A percentile compares a stretch with the other conserved stretches of the same genome.
These are phyloP conservation scores for Quercus parvula DNA, from an alignment of 306 rosid species.

Conservation along the genomic window DNA sequence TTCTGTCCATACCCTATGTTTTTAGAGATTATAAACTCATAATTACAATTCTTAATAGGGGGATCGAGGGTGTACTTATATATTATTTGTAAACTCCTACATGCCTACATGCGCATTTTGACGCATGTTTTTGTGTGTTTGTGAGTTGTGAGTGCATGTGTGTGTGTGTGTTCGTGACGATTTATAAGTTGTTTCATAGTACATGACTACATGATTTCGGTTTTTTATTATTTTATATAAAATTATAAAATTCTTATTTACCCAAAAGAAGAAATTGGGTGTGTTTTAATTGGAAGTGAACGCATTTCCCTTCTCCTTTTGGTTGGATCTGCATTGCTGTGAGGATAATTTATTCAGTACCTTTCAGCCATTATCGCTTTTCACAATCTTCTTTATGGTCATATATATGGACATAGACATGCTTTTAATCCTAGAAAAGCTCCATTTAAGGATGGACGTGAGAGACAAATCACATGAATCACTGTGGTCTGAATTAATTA, in stretches of 20 bases:
- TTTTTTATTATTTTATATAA: background rate
- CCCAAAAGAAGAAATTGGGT: background rate
- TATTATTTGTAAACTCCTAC: slow-evolving; percentile 26
- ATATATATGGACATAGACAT: no score
- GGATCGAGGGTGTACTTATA: slow-evolving; percentile 32
- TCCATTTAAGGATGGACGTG: no score
- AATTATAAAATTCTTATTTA: background rate
- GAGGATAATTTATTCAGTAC: no score
- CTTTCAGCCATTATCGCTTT: no score
- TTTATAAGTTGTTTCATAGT: background rate
- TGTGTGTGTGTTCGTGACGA: slow-evolving; percentile 10
- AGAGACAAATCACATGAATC: no score
- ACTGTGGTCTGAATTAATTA: no score
- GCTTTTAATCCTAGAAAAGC: no score
- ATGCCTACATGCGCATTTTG: slow-evolving; percentile 88
- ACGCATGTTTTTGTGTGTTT: slow-evolving; percentile 71
- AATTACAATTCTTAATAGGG: slow-evolving; percentile 54
- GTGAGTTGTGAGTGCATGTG: slow-evolving; percentile 7
- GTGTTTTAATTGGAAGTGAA: no score
- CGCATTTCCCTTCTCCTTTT: no score
- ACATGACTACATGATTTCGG: background rate
- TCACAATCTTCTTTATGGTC: no score
- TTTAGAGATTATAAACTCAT: slow-evolving; percentile 57
- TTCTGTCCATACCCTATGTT: slow-evolving; percentile 39
- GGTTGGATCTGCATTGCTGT: no score